phyloP scores from a whole-genome alignment of 2,329 filamentous ascomycete species.

The Cercospora sesami region DNA sequence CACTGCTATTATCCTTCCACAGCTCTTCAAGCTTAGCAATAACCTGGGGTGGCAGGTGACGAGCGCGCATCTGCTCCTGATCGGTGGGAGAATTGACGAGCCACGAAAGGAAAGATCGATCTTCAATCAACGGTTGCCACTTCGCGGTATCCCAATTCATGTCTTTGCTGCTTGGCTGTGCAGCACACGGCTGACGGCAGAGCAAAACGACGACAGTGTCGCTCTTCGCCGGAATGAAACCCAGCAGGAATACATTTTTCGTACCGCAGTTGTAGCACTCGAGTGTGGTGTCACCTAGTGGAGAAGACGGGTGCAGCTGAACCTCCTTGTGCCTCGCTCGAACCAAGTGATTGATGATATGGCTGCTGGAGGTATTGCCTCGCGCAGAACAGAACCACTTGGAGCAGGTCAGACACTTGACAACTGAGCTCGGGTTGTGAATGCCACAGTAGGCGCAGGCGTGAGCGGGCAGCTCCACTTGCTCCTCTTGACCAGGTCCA shows the following conservation, averaged over 20 bases:
- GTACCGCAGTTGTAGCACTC: conserved; percentile 99
- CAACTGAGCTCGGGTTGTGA: conserved; percentile 90
- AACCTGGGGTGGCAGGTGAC: conserved; percentile 88
- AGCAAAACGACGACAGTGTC: conserved; percentile 96
- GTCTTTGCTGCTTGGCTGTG: conserved; percentile 93
- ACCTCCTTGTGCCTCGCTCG: conserved; percentile 98
- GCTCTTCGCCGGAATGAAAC: conserved; percentile 97
- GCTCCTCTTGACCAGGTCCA: conserved; percentile 69
- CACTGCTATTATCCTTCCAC: conserved; percentile 93
- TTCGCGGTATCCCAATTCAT: conserved; percentile 99
- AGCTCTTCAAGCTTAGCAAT: conserved; percentile 96
- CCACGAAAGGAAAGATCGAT: conserved; percentile 92
- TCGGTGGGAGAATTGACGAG: conserved; percentile 86
- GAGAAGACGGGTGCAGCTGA: conserved; percentile 88
- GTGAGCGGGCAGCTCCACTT: conserved; percentile 81
- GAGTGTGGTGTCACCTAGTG: conserved; percentile 90
- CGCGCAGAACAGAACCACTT: conserved; percentile 99
- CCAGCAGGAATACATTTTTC: conserved; percentile 97
- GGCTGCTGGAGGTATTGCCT: conserved; percentile 92
- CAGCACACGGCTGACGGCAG: conserved; percentile 93
- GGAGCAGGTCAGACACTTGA: conserved; percentile 91
- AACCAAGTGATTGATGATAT: conserved; percentile 97
- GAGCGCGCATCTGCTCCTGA: conserved; percentile 90
- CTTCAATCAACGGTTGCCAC: conserved; percentile 97
- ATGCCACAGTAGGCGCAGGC: conserved; percentile 98